Percentiles rank a stretch among this genome's conserved stretches.
Conservation (phyloP, 805 yeast species). For the Komagataella pastoris region DNA sequence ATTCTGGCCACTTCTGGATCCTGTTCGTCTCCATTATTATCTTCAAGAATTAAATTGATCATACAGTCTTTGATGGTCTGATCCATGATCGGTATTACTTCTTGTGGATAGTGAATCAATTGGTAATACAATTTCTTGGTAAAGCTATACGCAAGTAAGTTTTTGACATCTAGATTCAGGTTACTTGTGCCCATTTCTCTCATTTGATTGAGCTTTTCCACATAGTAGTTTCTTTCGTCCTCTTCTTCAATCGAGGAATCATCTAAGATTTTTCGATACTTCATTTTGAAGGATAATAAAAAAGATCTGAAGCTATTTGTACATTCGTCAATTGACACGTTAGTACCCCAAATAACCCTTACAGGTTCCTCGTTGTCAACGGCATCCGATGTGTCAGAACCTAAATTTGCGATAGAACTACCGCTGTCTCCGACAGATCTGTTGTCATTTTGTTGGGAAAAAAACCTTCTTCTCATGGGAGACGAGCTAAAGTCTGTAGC, state of each 20-base stretch:
- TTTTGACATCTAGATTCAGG: slow-evolving; percentile 72
- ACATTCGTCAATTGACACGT: slow-evolving; percentile 85
- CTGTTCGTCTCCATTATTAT: slow-evolving; percentile 23
- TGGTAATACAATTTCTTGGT: slow-evolving; percentile 77
- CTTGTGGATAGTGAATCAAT: slow-evolving; percentile 87
- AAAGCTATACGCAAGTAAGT: slow-evolving; percentile 61
- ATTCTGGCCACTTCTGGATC: slow-evolving; percentile 48
- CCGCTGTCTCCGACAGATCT: slow-evolving; percentile 11
- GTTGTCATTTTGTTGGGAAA: slow-evolving; percentile 18
- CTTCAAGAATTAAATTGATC: slow-evolving; percentile 50
- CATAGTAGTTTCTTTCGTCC: slow-evolving; percentile 66
- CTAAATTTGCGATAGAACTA: slow-evolving; percentile 10
- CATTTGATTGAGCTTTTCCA: slow-evolving; percentile 62
- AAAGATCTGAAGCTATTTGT: slow-evolving; percentile 71
- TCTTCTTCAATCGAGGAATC: slow-evolving; percentile 19
- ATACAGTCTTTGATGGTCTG: slow-evolving; percentile 85
- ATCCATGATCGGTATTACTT: slow-evolving; percentile 95
- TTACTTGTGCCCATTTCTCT: slow-evolving; percentile 68
- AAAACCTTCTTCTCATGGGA: slow-evolving; percentile 50
- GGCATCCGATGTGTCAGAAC: slow-evolving; percentile 11
- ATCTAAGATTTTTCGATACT: slow-evolving; percentile 47
- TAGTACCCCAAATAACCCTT: slow-evolving; percentile 97
- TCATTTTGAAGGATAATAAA: slow-evolving; percentile 69
- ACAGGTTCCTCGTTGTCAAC: slow-evolving; percentile 53
- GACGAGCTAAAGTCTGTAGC: slow-evolving; percentile 57